These are phyloP conservation scores for Vicia villosa DNA, from an alignment of 306 rosid genomes.

Conservation along the genomic window DNA sequence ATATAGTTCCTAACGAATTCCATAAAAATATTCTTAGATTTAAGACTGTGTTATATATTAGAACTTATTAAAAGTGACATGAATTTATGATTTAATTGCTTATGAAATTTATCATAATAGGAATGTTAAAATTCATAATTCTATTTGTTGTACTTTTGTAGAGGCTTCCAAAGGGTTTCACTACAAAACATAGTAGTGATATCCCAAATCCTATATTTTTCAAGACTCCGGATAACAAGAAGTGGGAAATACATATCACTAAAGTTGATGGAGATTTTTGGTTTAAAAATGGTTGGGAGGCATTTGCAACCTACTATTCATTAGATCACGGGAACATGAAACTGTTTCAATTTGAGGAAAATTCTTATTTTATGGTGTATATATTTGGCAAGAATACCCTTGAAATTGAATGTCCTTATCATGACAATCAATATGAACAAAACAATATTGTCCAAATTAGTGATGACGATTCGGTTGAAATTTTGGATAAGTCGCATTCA, in stretches of 20 bases:
- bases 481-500: not conserved
- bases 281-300: slow-evolving; percentile 21
- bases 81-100: no score
- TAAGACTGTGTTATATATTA: no score
- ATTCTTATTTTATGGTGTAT: not conserved
- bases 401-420: not conserved
- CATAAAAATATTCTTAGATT: no score
- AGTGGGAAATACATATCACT: slow-evolving; percentile 29
- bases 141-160: not conserved
- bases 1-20: no score
- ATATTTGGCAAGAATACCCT: not conserved
- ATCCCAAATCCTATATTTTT: slow-evolving; percentile 28
- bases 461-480: not conserved
- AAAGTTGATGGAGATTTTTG: slow-evolving; percentile 8
- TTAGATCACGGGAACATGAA: not conserved
- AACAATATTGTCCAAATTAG: not conserved
- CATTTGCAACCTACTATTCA: slow-evolving; percentile 11
- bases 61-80: no score
- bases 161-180: slow-evolving; percentile 26
- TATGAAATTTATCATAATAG: no score
- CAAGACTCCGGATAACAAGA: slow-evolving; percentile 29
- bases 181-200: not conserved
- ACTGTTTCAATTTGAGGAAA: not conserved
- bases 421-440: not conserved
- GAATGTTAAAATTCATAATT: no score